phyloP scores from a whole-genome alignment of 2,329 filamentous ascomycete genomes.

The Parastagonospora avenae region DNA sequence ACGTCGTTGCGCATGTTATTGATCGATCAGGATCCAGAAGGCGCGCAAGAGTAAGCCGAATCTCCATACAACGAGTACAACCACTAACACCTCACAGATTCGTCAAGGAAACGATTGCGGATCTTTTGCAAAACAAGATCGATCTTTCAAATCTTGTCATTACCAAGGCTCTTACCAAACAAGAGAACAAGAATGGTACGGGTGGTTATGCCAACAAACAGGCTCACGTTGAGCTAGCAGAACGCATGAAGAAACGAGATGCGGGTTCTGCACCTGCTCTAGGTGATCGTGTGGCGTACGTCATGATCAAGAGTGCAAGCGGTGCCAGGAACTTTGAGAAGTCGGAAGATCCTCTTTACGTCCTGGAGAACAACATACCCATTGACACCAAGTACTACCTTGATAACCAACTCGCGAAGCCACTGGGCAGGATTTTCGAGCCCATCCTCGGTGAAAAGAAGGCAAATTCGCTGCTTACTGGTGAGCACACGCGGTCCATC shows the following conservation, averaged over 20 bases:
- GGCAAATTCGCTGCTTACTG: constrained; percentile 81
- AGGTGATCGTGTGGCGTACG: constrained; percentile 96
- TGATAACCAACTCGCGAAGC: constrained; percentile 97
- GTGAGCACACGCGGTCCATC: constrained; percentile 93
- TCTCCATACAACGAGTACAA: constrained; percentile 45
- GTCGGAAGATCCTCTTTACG: constrained; percentile 95
- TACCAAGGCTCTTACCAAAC: constrained; percentile 91
- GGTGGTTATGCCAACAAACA: constrained; percentile 80
- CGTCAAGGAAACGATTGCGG: constrained; percentile 51
- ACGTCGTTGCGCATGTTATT: constrained; percentile 94
- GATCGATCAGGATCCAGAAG: constrained; percentile 87
- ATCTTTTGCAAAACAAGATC: constrained; percentile 94
- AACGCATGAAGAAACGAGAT: constrained; percentile 97
- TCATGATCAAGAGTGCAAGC: constrained; percentile 90
- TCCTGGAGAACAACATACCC: constrained; percentile 95
- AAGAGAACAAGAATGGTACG: constrained; percentile 42
- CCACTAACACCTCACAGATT: constrained; percentile 5
- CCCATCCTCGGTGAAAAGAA: constrained; percentile 95
- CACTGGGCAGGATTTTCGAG: constrained; percentile 93
- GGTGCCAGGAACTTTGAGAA: constrained; percentile 96
- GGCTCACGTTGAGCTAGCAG: constrained; percentile 92
- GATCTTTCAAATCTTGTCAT: constrained; percentile 99
- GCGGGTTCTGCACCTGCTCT: constrained; percentile 89
- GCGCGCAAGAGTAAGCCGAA: constrained; percentile 83
- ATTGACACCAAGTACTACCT: constrained; percentile 99